Percentiles rank a stretch among this genome's conserved stretches.
These are phyloP conservation scores for Pseudogymnoascus sp. DNA, from an alignment of 2,329 filamentous ascomycete genomes.

Conservation along the genomic window DNA sequence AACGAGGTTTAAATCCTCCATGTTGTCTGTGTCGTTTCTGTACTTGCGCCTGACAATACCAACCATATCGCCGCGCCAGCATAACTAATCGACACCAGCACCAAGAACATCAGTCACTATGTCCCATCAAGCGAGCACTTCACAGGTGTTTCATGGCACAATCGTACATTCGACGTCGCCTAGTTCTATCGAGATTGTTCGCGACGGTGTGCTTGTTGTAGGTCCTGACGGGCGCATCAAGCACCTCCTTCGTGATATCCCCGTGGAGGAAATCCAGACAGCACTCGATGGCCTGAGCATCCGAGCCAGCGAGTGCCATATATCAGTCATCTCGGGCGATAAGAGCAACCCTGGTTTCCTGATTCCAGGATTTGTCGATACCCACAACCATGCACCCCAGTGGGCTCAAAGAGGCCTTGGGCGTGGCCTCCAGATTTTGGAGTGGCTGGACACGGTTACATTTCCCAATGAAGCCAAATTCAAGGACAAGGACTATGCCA, in stretches of 20 bases:
- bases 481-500: conserved; percentile 51
- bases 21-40: neutral
- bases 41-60: neutral
- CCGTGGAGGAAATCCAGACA: neutral
- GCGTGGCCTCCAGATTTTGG: conserved; percentile 33
- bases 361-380: conserved; percentile 42
- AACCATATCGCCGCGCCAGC: neutral
- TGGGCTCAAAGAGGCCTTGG: conserved; percentile 37
- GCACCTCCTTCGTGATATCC: neutral
- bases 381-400: conserved; percentile 61
- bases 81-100: neutral
- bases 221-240: neutral
- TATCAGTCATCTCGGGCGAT: neutral
- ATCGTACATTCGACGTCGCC: neutral
- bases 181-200: neutral
- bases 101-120: neutral
- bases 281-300: neutral
- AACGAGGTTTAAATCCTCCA: neutral
- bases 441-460: conserved; percentile 57
- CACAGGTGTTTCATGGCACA: neutral
- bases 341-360: neutral
- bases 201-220: neutral
- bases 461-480: conserved; percentile 65
- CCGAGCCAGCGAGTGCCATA: neutral
- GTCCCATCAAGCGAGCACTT: neutral